Evolutionary conservation across 106 monocot genomes (phyloP), one percentile per base, ranked within the genome.

Genomic region (Allium sativum): DNA sequence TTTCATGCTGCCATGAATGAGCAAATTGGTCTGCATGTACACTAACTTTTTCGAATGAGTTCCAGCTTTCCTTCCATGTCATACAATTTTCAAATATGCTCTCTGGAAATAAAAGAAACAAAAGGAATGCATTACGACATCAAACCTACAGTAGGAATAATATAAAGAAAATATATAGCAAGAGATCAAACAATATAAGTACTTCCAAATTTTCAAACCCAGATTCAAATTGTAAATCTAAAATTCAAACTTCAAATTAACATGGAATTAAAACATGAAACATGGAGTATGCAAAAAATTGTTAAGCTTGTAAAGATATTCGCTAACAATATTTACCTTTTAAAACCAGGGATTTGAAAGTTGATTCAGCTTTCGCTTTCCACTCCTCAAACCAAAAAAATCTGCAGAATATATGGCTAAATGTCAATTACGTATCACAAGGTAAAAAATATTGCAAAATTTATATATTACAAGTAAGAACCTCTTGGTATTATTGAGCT

Each of bases 1-100:
- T 75, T 40, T 64, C 78, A 60, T 70, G 53, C 64, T 82, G 81
- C 84, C 81, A 84, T 9, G 78, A 18, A 70, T 78, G 56, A 79
- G 77, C 75, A 75, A 90, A 82, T 57, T 79, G 73, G 45, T 78
- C 70, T 17, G 82, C 72, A 75, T 66, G 58, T 62, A 42, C 40
- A 53, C 79, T 84, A 56, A 91, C 76, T 21, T 73, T 77, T 66
- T 81, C 87, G 62, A 96, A 42, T 41, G 68, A 71, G 52, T 42
- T 67, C 90, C 95, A 96, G 46, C 70, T 70, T 42, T 73, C 75
- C 41, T 68, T 68, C 81, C 81, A 93, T 59, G 56, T 54, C 68
- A 75, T 74, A 43, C 72, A 64, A n/a, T 61, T 45, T 19, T 56
- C 58, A 59, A 41, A 21, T 62, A 40, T 22, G 42, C 48, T 40